phyloP scores from a whole-genome alignment of 1,284 basidiomycete species.

The Rhodotorula mucilaginosa region DNA sequence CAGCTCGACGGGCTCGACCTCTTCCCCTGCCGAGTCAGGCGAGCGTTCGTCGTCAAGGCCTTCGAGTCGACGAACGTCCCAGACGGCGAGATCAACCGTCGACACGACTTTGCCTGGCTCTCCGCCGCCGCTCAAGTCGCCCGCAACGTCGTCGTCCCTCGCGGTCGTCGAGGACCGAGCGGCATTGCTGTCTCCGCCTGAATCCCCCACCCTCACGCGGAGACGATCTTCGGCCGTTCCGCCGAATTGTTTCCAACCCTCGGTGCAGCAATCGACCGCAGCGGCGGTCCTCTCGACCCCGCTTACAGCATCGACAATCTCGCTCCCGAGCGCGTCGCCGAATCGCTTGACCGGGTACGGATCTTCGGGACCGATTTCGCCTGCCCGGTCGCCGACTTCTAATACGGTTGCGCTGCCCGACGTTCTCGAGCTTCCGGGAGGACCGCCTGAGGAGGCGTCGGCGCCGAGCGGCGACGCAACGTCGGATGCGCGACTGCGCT shows the following conservation, averaged over 20 bases:
- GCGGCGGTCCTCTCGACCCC: conserved; percentile 2
- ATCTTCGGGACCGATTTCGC: background rate
- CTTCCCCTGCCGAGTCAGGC: background rate
- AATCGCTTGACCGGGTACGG: background rate
- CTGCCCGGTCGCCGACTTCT: background rate
- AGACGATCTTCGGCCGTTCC: conserved; percentile 10
- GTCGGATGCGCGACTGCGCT: background rate
- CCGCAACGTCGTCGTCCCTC: background rate
- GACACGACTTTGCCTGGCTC: background rate
- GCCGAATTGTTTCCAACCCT: background rate
- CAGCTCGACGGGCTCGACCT: background rate
- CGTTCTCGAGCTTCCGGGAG: background rate
- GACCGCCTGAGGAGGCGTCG: background rate
- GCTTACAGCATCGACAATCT: conserved; percentile 3
- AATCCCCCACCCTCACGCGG: conserved; percentile 14
- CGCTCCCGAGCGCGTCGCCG: conserved; percentile 1
- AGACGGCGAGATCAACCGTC: conserved; percentile 6
- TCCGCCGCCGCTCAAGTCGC: background rate
- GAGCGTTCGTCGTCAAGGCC: background rate
- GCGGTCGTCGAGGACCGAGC: background rate
- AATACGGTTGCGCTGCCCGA: background rate
- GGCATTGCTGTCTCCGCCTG: conserved; percentile 5
- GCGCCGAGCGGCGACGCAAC: background rate
- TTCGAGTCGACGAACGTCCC: conserved; percentile 11
- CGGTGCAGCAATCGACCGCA: background rate